Evolutionary conservation across 2,329 filamentous ascomycete species (phyloP).

Genomic region (Aspergillus sp.): DNA sequence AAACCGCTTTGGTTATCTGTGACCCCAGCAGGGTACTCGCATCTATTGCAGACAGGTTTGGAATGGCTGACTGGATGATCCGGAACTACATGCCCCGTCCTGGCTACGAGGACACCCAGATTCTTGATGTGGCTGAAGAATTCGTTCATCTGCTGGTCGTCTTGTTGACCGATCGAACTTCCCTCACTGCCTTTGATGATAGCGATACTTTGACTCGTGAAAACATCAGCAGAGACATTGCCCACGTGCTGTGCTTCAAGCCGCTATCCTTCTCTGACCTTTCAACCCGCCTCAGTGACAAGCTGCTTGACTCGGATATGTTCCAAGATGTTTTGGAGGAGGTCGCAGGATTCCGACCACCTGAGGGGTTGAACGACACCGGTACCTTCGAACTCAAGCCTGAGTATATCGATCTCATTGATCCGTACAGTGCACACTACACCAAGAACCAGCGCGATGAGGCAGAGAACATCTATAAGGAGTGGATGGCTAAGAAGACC

Average conservation of each 20-base stretch:
- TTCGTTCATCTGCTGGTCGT: conserved; percentile 92
- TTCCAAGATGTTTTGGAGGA: conserved; percentile 80
- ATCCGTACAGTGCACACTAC: conserved; percentile 94
- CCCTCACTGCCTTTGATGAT: conserved; percentile 48
- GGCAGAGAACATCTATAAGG: conserved; percentile 82
- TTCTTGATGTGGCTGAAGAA: conserved; percentile 90
- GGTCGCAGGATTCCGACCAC: conserved; percentile 83
- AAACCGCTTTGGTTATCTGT: conserved; percentile 84
- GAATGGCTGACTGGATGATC: conserved; percentile 80
- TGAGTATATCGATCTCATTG: conserved; percentile 79
- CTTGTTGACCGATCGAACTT: conserved; percentile 80
- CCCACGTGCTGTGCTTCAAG: conserved; percentile 93
- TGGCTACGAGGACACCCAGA: conserved; percentile 79
- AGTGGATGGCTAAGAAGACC: conserved; percentile 80
- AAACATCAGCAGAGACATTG: conserved; percentile 81
- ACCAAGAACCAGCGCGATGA: conserved; percentile 96
- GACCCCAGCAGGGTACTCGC: conserved; percentile 78
- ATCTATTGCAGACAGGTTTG: conserved; percentile 87
- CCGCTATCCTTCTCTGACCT: conserved; percentile 93
- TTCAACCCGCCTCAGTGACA: conserved; percentile 77
- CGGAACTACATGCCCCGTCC: conserved; percentile 71
- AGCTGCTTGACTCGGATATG: conserved; percentile 81
- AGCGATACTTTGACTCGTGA: conserved; percentile 53
- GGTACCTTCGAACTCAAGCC: conserved; percentile 91
- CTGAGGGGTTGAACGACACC: conserved; percentile 86